Conservation (phyloP, 768 basidiomycete genomes). For the Phanerodontia chrysosporium region DNA sequence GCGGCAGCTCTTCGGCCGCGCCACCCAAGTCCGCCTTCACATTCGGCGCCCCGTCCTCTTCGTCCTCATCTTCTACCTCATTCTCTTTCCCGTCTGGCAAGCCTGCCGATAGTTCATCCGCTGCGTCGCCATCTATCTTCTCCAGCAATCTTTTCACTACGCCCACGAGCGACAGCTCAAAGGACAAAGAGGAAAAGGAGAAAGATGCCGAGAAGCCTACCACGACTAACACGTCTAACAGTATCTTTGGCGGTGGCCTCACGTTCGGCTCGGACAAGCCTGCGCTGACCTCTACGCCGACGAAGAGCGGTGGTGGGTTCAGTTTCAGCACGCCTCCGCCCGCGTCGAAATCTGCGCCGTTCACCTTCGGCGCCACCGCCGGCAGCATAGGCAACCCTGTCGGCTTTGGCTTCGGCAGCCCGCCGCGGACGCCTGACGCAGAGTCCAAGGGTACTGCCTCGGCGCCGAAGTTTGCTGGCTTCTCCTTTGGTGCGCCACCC, state of each 20-base stretch:
- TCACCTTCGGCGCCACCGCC: constrained; percentile 6
- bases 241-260: constrained; percentile 12
- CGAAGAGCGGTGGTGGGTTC: constrained; percentile 19
- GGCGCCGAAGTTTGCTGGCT: neutral
- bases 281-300: constrained; percentile 11
- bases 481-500: constrained; percentile 20
- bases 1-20: constrained; percentile 11
- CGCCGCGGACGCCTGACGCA: constrained; percentile 27
- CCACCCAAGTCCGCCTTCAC: constrained; percentile 28
- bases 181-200: neutral
- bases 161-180: neutral
- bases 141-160: constrained; percentile 9
- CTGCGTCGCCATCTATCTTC: constrained; percentile 11
- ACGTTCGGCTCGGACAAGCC: neutral
- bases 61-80: neutral
- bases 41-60: constrained; percentile 16
- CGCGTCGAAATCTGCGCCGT: neutral
- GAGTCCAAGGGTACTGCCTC: constrained; percentile 13
- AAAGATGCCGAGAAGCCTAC: constrained; percentile 3
- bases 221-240: constrained; percentile 2
- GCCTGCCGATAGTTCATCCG: neutral
- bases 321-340: constrained; percentile 14
- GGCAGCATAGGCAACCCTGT: constrained; percentile 63
- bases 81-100: neutral
- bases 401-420: constrained; percentile 53